Evolutionary conservation across 768 basidiomycete species (phyloP).

Genomic region (Sistotremastrum niveocremeum): DNA sequence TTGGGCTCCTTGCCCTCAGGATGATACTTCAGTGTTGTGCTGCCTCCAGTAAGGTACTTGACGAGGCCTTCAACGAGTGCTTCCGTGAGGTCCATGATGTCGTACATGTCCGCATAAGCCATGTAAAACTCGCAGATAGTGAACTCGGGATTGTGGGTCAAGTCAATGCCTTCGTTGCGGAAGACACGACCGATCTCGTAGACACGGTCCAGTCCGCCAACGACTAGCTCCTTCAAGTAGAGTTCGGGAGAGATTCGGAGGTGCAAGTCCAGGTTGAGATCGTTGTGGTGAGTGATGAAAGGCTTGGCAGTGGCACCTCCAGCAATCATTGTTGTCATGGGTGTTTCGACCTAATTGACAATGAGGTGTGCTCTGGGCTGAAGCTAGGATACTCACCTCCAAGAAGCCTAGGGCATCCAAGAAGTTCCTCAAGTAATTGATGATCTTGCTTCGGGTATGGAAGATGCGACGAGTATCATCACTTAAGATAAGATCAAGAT

Average conservation of each 20-base stretch:
- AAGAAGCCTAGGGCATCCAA: constrained; percentile 87
- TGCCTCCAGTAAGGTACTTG: constrained; percentile 68
- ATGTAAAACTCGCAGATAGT: constrained; percentile 99
- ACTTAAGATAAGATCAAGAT: constrained; percentile 95
- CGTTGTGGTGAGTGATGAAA: constrained; percentile 98
- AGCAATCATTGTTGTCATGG: constrained; percentile 92
- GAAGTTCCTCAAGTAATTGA: constrained; percentile 89
- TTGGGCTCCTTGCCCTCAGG: constrained; percentile 86
- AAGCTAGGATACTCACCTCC: constrained; percentile 31
- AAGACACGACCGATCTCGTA: constrained; percentile 98
- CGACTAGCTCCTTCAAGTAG: constrained; percentile 94
- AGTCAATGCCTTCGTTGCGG: constrained; percentile 95
- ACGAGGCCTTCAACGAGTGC: constrained; percentile 82
- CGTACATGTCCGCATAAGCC: constrained; percentile 99
- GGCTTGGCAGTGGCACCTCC: constrained; percentile 99
- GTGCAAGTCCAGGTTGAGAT: constrained; percentile 90
- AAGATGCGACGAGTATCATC: constrained; percentile 83
- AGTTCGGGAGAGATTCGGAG: constrained; percentile 96
- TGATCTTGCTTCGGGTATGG: constrained; percentile 73
- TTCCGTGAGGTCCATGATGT: constrained; percentile 96
- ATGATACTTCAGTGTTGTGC: constrained; percentile 71
- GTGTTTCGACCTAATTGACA: constrained; percentile 65
- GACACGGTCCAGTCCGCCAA: constrained; percentile 94
- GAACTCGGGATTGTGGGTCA: constrained; percentile 99
- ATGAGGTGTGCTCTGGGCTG: neutral